Evolutionary conservation across 306 rosid species (phyloP), one percentile per base, ranked within the genome.

Genomic region (Lathyrus sativus): DNA sequence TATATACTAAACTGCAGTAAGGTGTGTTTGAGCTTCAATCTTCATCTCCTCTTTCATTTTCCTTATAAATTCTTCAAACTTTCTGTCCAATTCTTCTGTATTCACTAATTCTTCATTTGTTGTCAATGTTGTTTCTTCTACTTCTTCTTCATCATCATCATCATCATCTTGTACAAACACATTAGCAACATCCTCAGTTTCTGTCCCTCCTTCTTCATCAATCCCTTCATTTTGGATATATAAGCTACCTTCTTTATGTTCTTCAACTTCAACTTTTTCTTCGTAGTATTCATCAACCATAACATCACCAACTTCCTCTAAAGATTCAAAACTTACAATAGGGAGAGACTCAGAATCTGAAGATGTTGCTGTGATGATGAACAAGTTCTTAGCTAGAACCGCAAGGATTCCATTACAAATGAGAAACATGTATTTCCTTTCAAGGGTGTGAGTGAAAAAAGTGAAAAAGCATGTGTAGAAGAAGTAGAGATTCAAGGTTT

Each of bases 351-450:
- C 45, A 50, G 49, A 53, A 31, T 65, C 74, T 65, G 62, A 29
- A 42, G 33, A 35, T 1, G 31, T 59, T 67, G 9, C n/a, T 18
- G 6, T 7, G 45, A 45, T 11, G 69, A 15, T 7, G 63, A 61
- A 68, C 3, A 85, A 82, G 54, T 49, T 79, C 51, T 78, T 84
- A 44, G 84, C 83, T 17, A 90, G 67, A 59, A 90, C 71, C 59
- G 84, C 88, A 39, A 90, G 90, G 67, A 88, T 84, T 68, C 74
- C 90, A 68, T 88, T 88, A 8, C 87, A 90, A 12, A 88, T 17
- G 37, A 88, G 87, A 64, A 91, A 91, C 84, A 91, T 80, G 80
- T 83, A 86, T 74, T 84, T 91, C 18, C 87, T 84, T 57, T 91
- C 81, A 7, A 88, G 73, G 28, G 79, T 77, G 76, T 71, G 92